Evolutionary conservation across 2,329 filamentous ascomycete species (phyloP).

Genomic region (Botrytis paeoniae): DNA sequence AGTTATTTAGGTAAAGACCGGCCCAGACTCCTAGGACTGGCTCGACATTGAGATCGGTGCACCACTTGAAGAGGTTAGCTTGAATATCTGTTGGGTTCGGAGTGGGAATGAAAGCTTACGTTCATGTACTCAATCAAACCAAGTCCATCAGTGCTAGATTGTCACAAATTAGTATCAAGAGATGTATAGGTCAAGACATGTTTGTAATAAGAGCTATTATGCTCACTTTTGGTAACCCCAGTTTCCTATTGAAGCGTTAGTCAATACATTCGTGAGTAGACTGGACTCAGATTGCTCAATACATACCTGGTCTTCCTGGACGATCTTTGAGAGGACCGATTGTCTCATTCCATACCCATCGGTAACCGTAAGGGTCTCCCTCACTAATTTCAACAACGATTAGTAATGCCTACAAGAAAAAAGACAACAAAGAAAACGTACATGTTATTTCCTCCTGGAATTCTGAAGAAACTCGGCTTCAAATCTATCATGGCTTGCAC

Average conservation of each 20-base stretch:
- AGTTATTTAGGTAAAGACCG: constrained; percentile 41
- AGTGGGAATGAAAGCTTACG: constrained; percentile 20
- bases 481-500: constrained; percentile 50
- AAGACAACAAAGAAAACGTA: constrained; percentile 25
- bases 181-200: not conserved
- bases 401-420: constrained; percentile 26
- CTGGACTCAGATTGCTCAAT: constrained; percentile 31
- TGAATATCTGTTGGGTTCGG: not conserved
- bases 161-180: constrained; percentile 25
- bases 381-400: constrained; percentile 30
- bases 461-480: constrained; percentile 56
- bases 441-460: constrained; percentile 65
- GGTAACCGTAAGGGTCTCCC: constrained; percentile 29
- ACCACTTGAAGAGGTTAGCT: constrained; percentile 38
- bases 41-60: constrained; percentile 47
- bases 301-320: constrained; percentile 42
- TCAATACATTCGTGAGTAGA: not conserved
- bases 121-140: constrained; percentile 50
- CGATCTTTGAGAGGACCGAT: constrained; percentile 42
- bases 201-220: not conserved
- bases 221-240: constrained; percentile 23
- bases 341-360: constrained; percentile 42
- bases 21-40: constrained; percentile 48
- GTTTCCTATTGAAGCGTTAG: not conserved
- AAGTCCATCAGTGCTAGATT: constrained; percentile 45